A percentile compares a stretch with the other conserved stretches of the same genome.
Conservation (phyloP, 2,329 filamentous ascomycete species). For the Zymoseptoria brevis region DNA sequence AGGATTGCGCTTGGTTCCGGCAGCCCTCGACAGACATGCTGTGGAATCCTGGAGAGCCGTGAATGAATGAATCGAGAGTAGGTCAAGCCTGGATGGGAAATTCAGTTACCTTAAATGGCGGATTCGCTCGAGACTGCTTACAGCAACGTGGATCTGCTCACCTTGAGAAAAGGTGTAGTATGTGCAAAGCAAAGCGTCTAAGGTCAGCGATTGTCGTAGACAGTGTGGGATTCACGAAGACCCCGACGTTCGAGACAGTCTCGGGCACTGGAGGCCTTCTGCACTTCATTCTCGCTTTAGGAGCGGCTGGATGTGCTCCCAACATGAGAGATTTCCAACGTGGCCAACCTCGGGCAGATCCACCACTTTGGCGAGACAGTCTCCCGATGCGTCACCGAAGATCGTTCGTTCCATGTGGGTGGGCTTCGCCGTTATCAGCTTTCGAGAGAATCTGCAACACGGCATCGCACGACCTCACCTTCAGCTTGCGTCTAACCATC, state of each 20-base stretch:
- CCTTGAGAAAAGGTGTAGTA: slow-evolving; percentile 31
- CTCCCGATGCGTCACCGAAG: slow-evolving; percentile 34
- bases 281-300: slow-evolving; percentile 28
- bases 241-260: too few species aligned
- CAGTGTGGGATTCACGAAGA: too few species aligned
- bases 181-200: too few species aligned
- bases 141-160: slow-evolving; percentile 35
- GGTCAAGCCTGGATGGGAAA: slow-evolving; percentile 16
- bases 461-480: slow-evolving; percentile 7
- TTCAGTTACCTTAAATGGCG: background rate
- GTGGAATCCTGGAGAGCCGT: slow-evolving; percentile 27
- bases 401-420: slow-evolving; percentile 39
- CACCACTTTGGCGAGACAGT: slow-evolving; percentile 31
- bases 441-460: background rate
- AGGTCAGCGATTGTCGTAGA: too few species aligned
- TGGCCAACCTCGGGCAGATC: slow-evolving; percentile 25
- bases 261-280: too few species aligned
- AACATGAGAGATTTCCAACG: slow-evolving; percentile 32
- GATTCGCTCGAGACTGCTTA: background rate
- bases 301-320: slow-evolving; percentile 37
- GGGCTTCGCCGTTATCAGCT: slow-evolving; percentile 12
- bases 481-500: slow-evolving; percentile 36
- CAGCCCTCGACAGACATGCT: slow-evolving; percentile 35
- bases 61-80: slow-evolving; percentile 26
- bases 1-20: slow-evolving; percentile 43